Conservation (phyloP, 768 basidiomycete species). For the Galerina marginata region DNA sequence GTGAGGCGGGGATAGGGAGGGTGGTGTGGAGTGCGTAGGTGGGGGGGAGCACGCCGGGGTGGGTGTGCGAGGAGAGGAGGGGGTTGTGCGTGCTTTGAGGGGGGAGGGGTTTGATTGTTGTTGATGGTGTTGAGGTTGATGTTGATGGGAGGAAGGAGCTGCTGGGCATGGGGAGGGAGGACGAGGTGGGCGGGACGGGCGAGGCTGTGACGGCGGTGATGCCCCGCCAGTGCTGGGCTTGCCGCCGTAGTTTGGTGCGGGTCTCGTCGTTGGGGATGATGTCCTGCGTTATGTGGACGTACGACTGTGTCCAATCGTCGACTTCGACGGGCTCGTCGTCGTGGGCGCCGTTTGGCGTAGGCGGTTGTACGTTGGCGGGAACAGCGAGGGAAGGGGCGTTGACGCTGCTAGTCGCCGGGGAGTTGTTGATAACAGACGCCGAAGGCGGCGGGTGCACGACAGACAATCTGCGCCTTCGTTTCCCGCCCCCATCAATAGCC, state of each 20-base stretch:
- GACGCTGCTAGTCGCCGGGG: not conserved
- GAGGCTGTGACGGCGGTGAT: slow-evolving; percentile 50
- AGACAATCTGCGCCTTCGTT: too few relatives aligned
- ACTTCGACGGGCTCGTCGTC: slow-evolving; percentile 47
- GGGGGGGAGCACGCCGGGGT: slow-evolving; percentile 56
- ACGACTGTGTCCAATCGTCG: slow-evolving; percentile 49
- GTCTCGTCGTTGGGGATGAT: slow-evolving; percentile 47
- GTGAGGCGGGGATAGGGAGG: slow-evolving; percentile 54
- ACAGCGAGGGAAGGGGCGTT: not conserved
- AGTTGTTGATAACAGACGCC: not conserved
- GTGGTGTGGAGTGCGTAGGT: slow-evolving; percentile 72
- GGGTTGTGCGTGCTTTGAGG: slow-evolving; percentile 22
- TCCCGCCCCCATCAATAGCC: too few relatives aligned
- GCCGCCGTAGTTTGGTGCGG: slow-evolving; percentile 55
- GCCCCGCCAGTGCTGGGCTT: slow-evolving; percentile 69
- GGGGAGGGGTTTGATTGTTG: slow-evolving; percentile 41
- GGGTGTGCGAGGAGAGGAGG: slow-evolving; percentile 31
- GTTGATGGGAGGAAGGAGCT: slow-evolving; percentile 21
- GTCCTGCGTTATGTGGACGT: slow-evolving; percentile 54
- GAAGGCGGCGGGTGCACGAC: not conserved
- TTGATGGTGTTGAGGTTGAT: slow-evolving; percentile 51
- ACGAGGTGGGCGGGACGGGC: not conserved
- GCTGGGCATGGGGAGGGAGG: not conserved
- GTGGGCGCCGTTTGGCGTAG: slow-evolving; percentile 9
- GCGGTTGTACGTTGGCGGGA: not conserved